These are phyloP conservation scores for Lasiodiplodia hormozganensis DNA, from an alignment of 2,329 filamentous ascomycete species.

Conservation along the genomic window DNA sequence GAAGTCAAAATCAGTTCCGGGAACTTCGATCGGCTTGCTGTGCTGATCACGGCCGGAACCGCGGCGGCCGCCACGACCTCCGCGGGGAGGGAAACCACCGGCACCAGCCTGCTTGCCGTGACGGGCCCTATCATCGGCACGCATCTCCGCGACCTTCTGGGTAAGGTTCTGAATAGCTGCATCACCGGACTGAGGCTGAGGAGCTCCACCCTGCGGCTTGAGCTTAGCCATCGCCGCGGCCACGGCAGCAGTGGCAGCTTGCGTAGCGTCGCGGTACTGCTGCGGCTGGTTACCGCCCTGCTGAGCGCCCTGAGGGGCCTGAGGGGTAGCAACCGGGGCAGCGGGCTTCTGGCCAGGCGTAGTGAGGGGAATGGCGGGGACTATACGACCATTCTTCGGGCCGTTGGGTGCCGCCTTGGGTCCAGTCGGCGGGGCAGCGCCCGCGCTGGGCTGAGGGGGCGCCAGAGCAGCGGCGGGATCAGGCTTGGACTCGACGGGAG, in stretches of 20 bases:
- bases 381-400: constrained; percentile 60
- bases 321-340: constrained; percentile 49
- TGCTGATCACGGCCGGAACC: constrained; percentile 54
- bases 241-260: constrained; percentile 78
- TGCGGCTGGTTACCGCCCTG: constrained; percentile 15
- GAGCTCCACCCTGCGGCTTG: constrained; percentile 33
- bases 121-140: constrained; percentile 63
- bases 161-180: constrained; percentile 73
- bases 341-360: constrained; percentile 48
- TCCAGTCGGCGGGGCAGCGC: constrained; percentile 41
- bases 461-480: constrained; percentile 64
- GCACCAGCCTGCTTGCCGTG: constrained; percentile 56
- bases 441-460: constrained; percentile 52
- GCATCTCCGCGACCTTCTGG: constrained; percentile 79
- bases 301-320: constrained; percentile 40
- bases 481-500: constrained; percentile 73
- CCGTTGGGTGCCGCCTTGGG: constrained; percentile 50
- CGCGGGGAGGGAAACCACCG: constrained; percentile 49
- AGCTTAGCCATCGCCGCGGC: constrained; percentile 81
- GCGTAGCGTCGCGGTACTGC: constrained; percentile 69
- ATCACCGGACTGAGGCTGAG: constrained; percentile 43
- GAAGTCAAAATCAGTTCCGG: constrained; percentile 91
- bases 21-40: constrained; percentile 76
- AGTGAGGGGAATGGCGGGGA: constrained; percentile 70
- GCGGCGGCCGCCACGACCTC: constrained; percentile 57